Base-by-base conservation (phyloP, 2,329 filamentous ascomycete species). In the Diaporthe eres region DNA sequence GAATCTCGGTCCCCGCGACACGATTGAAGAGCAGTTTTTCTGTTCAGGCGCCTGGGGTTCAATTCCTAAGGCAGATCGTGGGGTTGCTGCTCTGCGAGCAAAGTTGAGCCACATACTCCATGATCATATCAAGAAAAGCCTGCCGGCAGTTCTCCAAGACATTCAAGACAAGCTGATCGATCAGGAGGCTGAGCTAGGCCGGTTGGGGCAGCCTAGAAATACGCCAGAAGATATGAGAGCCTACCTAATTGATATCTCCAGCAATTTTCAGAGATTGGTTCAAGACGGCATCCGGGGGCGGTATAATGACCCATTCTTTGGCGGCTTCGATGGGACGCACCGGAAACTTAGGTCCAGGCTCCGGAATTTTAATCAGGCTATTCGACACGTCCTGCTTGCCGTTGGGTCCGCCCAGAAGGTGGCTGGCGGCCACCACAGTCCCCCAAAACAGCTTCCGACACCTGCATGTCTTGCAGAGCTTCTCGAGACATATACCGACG, bases 21-120 rank as follows among this genome's bases (percentile, higher is more conserved):
- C 37, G 3, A 17, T 19, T 19, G 72, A 74, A 42, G 22, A 57
- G 9, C 34, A 58, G 15, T 74, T 67, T 49, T 74, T 74, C 72
- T 13, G 25, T 8, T 31, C 39, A 34, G 34, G 37, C 4, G 58
- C 34, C 17, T 61, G 58, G 58, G 22, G 34, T 9, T 42, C 58
- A 15, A 42, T 61, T 22, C 58, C 58, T 42, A 9, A 5, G 2
- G 22, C 19, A 25, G 25, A 39, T 25, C 34, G 34, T 39, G 58
- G 58, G 22, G 37, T 61, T 25, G 58, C 19, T 8, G 22, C 58
- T 42, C 22, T 61, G 19, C 58, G 58, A 25, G 22, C 34, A n/a
- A 61, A 42, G 22, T 42, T 61, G 22, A 61, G 58, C 22, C 34
- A 31, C 6, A 37, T 61, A 15, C 34, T 61, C 15, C 34, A 25